Base-by-base conservation (phyloP, 2,329 filamentous ascomycete species). In the Apiospora hydei region DNA sequence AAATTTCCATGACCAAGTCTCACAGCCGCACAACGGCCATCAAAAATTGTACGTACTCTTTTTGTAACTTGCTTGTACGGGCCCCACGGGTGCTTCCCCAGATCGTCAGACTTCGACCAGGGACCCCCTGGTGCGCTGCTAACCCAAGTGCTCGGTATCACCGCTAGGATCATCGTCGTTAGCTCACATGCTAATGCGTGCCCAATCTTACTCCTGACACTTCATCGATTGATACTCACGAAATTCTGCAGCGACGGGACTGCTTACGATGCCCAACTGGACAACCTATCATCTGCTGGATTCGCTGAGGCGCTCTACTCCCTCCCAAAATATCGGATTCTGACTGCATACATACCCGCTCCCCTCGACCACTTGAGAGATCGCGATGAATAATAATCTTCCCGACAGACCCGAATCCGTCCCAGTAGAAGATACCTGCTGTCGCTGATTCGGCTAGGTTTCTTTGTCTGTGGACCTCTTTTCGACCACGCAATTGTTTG, bases 81-180 rank as follows among this genome's bases (percentile, higher is more conserved):
- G 26, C 26, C 57, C 34, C 30, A 64, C 57, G 57, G 57, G 57
- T 64, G 57, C 57, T 64, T 41, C 57, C 57, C 57, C 34, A 64
- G 57, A 64, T 41, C 57, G 57, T n/a, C 57, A 64, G 18, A 64
- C 57, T n/a, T 34, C 41, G 34, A 64, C 57, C 57, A 41, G 53
- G 53, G 57, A 8, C 8, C 18, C 57, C 57, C 38, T 64, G 57
- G 10, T 24, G 30, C 30, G 18, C 16, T 41, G 57, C 57, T 64
- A 64, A 64, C 57, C 57, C 57, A 64, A 64, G 10, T 64, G 34
- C 57, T 64, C 57, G 57, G 57, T 64, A 64, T 64, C 34, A 64
- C 34, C 57, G 57, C 34, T 34, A 64, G 57, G 57, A 41, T 64
- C 34, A 64, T 34, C 57, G 57, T 64, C 57, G 57, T 41, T 13